Conservation (phyloP, 1,284 basidiomycete species). For the Ustilago bromivora region DNA sequence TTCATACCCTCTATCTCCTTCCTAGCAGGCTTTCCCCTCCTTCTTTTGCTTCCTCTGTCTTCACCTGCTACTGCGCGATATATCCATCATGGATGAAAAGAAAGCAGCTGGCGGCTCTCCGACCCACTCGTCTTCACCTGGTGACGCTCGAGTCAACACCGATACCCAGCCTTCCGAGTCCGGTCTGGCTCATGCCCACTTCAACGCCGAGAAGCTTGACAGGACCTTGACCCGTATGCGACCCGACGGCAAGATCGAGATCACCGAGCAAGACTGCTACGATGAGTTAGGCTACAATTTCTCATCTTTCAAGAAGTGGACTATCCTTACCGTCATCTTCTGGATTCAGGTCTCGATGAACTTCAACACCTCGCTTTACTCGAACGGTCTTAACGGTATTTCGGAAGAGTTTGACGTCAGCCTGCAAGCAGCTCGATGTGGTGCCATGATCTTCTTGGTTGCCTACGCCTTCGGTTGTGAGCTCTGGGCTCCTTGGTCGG, state of each 20-base stretch:
- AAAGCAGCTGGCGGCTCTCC: conserved; percentile 15
- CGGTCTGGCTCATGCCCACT: conserved; percentile 34
- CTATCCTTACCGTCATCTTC: conserved; percentile 69
- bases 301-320: conserved; percentile 69
- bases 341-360: conserved; percentile 70
- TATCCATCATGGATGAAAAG: conserved; percentile 29
- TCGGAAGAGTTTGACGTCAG: conserved; percentile 68
- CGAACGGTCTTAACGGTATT: conserved; percentile 65
- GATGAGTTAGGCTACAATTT: conserved; percentile 59
- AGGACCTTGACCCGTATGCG: conserved; percentile 40
- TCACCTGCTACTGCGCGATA: not conserved
- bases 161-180: conserved; percentile 19
- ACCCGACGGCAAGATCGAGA: conserved; percentile 47
- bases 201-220: conserved; percentile 49
- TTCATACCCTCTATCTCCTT: not conserved
- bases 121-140: conserved; percentile 18
- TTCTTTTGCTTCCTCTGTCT: too few species aligned
- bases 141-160: conserved; percentile 17
- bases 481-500: conserved; percentile 69
- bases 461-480: conserved; percentile 69
- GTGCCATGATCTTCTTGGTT: conserved; percentile 70
- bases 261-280: conserved; percentile 51
- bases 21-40: not conserved
- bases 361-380: conserved; percentile 70
- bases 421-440: conserved; percentile 68